Evolutionary conservation across 352 stramenopile species (phyloP).

Genomic region (Phytopythium montanum): DNA sequence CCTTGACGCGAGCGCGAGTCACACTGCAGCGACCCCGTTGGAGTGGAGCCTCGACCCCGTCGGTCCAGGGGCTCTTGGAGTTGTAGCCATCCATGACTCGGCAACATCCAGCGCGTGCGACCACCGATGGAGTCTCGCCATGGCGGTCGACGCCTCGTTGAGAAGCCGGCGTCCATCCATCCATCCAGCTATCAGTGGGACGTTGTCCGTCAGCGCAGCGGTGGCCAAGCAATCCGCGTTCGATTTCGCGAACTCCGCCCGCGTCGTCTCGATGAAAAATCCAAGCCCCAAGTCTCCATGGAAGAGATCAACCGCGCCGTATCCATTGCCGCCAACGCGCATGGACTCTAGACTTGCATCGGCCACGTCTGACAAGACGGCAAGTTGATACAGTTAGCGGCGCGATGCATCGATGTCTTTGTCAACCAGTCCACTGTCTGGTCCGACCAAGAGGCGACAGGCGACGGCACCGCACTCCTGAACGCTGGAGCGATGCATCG

Average conservation of each 20-base stretch:
- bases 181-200: too few species aligned
- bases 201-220: neutral
- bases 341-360: neutral
- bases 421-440: neutral
- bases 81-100: neutral
- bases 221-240: neutral
- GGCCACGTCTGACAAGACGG: neutral
- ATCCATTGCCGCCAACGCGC: neutral
- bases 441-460: neutral
- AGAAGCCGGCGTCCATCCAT: neutral
- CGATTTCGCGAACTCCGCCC: neutral
- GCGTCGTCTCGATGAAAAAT: neutral
- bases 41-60: neutral
- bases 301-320: neutral
- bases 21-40: neutral
- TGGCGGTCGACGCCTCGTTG: neutral
- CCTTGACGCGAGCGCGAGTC: too few species aligned
- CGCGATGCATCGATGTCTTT: neutral
- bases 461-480: neutral
- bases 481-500: neutral
- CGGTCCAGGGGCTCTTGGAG: neutral
- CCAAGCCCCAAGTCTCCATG: neutral
- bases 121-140: neutral
- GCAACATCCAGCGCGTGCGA: neutral
- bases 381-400: neutral